Evolutionary conservation across 495 filamentous ascomycete species (phyloP).

Genomic region (Thermothielavioides terrestris): DNA sequence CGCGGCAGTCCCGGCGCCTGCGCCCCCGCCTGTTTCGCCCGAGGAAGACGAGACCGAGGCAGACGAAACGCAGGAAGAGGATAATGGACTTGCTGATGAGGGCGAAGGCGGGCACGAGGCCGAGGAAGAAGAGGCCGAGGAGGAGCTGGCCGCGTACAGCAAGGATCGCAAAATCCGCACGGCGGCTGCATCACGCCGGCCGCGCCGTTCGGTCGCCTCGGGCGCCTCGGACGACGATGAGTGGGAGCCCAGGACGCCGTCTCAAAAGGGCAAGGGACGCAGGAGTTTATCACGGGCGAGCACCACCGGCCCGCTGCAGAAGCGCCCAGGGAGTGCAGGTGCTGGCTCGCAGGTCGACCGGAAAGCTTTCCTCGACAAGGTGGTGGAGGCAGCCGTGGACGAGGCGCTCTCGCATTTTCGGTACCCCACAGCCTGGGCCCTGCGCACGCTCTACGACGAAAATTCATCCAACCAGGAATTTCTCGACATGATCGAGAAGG

Average conservation of each 20-base stretch:
- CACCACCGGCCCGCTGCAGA: slow-evolving; percentile 13
- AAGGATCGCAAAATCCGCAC: slow-evolving; percentile 6
- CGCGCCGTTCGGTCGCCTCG: slow-evolving; percentile 16
- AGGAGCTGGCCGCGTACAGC: background rate
- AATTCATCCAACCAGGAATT: slow-evolving; percentile 32
- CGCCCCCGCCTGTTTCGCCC: slow-evolving; percentile 14
- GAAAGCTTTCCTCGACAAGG: slow-evolving; percentile 27
- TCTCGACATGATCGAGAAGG: slow-evolving; percentile 38
- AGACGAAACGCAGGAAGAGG: slow-evolving; percentile 22
- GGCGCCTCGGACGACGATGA: slow-evolving; percentile 17
- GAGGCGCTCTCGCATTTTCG: slow-evolving; percentile 40
- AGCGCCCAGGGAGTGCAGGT: slow-evolving; percentile 5
- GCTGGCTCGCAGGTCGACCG: slow-evolving; percentile 16
- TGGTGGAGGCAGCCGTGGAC: slow-evolving; percentile 35
- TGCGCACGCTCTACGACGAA: slow-evolving; percentile 47
- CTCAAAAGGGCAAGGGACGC: slow-evolving; percentile 11
- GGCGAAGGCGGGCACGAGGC: background rate
- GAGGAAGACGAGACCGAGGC: slow-evolving; percentile 27
- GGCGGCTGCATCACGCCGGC: slow-evolving; percentile 6
- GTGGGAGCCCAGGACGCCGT: slow-evolving; percentile 10
- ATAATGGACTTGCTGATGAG: slow-evolving; percentile 7
- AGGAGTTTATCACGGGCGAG: slow-evolving; percentile 21
- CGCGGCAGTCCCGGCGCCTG: slow-evolving; percentile 11
- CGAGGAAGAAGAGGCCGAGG: slow-evolving; percentile 8
- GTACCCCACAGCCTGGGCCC: slow-evolving; percentile 48